These are phyloP conservation scores for Blastobotrys niveus DNA, from an alignment of 1,139 yeast species.

Conservation along the genomic window DNA sequence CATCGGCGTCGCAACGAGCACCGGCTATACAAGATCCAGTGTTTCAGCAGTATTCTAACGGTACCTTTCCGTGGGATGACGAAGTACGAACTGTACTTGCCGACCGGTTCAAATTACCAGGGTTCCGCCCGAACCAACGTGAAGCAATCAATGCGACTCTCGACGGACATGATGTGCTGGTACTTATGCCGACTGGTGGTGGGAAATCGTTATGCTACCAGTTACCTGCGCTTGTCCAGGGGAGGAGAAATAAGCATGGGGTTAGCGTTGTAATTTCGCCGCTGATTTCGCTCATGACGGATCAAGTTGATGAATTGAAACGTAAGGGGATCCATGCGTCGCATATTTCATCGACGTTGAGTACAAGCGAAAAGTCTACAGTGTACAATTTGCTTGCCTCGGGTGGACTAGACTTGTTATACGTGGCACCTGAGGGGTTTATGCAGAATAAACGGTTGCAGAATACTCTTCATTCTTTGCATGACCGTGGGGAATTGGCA, in stretches of 20 bases:
- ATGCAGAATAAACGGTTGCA: conserved; percentile 69
- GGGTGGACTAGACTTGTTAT: conserved; percentile 67
- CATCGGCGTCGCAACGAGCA: neutral
- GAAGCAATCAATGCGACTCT: conserved; percentile 83
- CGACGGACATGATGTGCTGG: conserved; percentile 81
- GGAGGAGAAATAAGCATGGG: conserved; percentile 65
- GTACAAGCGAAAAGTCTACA: conserved; percentile 54
- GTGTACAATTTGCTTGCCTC: conserved; percentile 53
- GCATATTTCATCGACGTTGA: conserved; percentile 73
- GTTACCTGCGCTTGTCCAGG: conserved; percentile 75
- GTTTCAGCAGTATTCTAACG: conserved; percentile 1
- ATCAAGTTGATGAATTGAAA: conserved; percentile 80
- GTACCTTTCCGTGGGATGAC: conserved; percentile 49
- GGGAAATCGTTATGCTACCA: conserved; percentile 97
- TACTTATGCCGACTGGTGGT: conserved; percentile 98
- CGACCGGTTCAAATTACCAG: conserved; percentile 54
- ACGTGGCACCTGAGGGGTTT: conserved; percentile 94
- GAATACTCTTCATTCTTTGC: conserved; percentile 53
- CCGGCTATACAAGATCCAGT: neutral
- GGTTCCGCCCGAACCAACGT: conserved; percentile 77
- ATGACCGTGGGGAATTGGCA: conserved; percentile 56
- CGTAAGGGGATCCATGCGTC: conserved; percentile 62
- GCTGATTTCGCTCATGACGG: conserved; percentile 93
- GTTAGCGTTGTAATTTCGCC: conserved; percentile 94
- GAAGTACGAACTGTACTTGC: conserved; percentile 60